phyloP scores from a whole-genome alignment of 164 flowering plant species.

The Dillenia turbinata region DNA sequence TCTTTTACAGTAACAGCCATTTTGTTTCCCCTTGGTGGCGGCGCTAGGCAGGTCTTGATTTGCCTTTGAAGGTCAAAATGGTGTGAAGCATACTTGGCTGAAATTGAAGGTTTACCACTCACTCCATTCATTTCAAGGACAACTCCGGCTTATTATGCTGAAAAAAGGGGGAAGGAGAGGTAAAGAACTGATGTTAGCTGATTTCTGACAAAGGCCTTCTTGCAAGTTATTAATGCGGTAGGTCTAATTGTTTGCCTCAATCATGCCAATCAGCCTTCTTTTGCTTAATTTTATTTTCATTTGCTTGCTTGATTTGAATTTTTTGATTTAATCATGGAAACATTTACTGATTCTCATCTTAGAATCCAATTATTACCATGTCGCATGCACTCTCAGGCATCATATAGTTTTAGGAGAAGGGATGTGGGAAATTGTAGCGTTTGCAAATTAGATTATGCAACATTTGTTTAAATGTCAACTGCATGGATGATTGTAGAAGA shows the following conservation, averaged over 20 bases:
- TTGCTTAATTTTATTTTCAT: too few relatives aligned
- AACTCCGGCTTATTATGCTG: slow-evolving; percentile 49
- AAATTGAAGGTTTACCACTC: slow-evolving; percentile 66
- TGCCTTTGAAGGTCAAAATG: slow-evolving; percentile 49
- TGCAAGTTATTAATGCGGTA: slow-evolving; percentile 46
- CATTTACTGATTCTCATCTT: too few relatives aligned
- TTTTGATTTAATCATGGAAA: too few relatives aligned
- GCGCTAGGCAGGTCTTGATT: slow-evolving; percentile 37
- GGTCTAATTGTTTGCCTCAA: slow-evolving; percentile 50
- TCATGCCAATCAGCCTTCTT: slow-evolving; percentile 7
- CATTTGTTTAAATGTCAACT: too few relatives aligned
- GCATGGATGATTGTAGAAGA: too few relatives aligned
- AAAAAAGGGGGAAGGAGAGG: slow-evolving; percentile 3
- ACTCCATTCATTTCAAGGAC: slow-evolving; percentile 45
- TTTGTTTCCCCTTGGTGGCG: slow-evolving; percentile 34
- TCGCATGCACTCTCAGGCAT: too few relatives aligned
- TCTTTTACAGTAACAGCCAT: slow-evolving; percentile 50
- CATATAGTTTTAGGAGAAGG: too few relatives aligned
- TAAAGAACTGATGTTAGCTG: slow-evolving; percentile 4
- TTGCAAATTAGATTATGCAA: too few relatives aligned
- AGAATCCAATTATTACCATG: too few relatives aligned
- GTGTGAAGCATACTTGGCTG: slow-evolving; percentile 36
- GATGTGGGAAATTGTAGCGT: too few relatives aligned
- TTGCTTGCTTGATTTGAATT: too few relatives aligned
- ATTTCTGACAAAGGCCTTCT: slow-evolving; percentile 57